Evolutionary conservation across 1,284 basidiomycete species (phyloP), one percentile per base, ranked within the genome.

Genomic region (Leucocoprinus gongylophorus): DNA sequence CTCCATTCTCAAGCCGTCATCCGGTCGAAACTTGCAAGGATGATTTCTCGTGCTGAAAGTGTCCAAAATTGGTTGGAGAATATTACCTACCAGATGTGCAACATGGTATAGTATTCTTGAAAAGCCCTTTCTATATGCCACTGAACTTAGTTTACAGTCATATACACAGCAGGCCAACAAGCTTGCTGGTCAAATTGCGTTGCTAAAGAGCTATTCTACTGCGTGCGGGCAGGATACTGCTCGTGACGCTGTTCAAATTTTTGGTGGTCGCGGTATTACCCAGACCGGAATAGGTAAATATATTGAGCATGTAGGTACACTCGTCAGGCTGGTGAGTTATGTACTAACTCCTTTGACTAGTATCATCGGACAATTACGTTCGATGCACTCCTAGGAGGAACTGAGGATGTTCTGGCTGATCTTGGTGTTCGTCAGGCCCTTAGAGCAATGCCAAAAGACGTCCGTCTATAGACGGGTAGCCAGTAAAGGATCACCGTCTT

Each of bases 1-100:
- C 78, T 97, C 33, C 78, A 84, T 55, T 73, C 86, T 13, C 94
- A 97, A 67, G 78, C 94, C 10, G 91, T 97, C 55, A 85, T 97
- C 60, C 83, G 94, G 26, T 71, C 85, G 46, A 95, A 93, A 71
- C 73, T 97, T 26, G 91, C 90, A 1, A 71, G 71, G 53, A 93
- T 95, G 88, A 93, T 97, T 55, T 82, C 89, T 47, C 83, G 91
- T 47, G 81, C 64, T 50, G 69, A 70, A 53, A 66, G 66, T 64
- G 54, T 78, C 20, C 92, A 95, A 67, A 79, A 79, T 43, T 97
- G 91, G 91, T 73, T 95, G 18, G 94, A 97, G 71, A 80, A 74
- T 53, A 76, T 95, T 48, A 95, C 93, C 0, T 82, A 87, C 65
- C 91, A 95, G 67, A 95, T 95, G 92, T 69, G 67, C 52, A 89